Percentiles rank a stretch among this genome's conserved stretches.
Evolutionary conservation across 1,284 basidiomycete species (phyloP).

Genomic region (Sporisorium exsertum): DNA sequence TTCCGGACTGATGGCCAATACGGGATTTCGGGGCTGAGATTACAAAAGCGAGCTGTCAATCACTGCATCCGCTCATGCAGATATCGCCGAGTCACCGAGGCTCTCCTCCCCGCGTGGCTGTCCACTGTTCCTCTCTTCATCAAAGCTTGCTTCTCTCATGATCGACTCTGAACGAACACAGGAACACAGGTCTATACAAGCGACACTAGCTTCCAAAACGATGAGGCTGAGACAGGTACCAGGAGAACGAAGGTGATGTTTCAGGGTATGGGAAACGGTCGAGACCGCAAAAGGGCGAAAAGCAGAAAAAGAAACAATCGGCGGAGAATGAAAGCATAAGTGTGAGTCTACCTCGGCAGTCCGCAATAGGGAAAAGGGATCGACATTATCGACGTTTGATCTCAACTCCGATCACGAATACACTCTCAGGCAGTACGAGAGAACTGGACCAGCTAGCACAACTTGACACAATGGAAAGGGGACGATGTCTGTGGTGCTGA

Average conservation of each 20-base stretch:
- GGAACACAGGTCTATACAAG: not conserved
- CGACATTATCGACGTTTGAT: too few relatives aligned
- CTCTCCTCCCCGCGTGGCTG: not conserved
- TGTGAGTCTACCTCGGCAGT: not conserved
- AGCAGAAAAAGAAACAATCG: not conserved
- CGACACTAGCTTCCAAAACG: not conserved
- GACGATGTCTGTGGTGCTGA: too few relatives aligned
- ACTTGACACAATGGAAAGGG: too few relatives aligned
- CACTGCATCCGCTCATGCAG: constrained; percentile 11
- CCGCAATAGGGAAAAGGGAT: too few relatives aligned
- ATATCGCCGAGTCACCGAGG: constrained; percentile 10
- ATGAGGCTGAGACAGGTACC: not conserved
- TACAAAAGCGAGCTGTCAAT: constrained; percentile 3
- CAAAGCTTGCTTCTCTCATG: not conserved
- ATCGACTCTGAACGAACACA: not conserved
- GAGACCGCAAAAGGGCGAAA: not conserved
- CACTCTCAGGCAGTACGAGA: too few relatives aligned
- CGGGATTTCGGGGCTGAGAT: not conserved
- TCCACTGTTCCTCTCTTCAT: not conserved
- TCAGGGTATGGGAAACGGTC: not conserved
- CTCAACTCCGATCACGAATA: too few relatives aligned
- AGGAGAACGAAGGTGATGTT: not conserved
- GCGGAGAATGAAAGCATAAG: not conserved
- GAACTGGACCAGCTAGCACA: too few relatives aligned
- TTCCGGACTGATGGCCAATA: not conserved